phyloP scores from a whole-genome alignment of 2,329 filamentous ascomycete species.

The Ophiostoma piceae region DNA sequence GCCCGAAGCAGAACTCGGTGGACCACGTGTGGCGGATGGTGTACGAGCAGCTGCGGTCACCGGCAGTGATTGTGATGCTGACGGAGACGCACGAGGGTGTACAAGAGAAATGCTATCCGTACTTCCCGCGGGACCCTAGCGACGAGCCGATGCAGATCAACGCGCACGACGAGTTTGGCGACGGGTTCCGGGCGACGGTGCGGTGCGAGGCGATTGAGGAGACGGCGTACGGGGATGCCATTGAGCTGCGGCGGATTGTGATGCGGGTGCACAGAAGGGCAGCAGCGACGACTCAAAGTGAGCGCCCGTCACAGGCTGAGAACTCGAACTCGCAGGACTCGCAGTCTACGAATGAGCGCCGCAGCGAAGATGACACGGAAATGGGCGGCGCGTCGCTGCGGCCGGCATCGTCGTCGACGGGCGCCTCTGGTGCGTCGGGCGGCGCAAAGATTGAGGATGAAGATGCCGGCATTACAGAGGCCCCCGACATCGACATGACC shows the following conservation, averaged over 20 bases:
- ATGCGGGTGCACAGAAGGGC: conserved; percentile 42
- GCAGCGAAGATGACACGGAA: conserved; percentile 4
- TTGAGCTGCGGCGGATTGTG: conserved; percentile 69
- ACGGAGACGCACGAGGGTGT: conserved; percentile 78
- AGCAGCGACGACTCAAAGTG: neutral
- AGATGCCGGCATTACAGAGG: neutral
- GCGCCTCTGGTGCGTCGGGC: neutral
- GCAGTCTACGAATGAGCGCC: neutral
- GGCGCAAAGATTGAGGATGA: neutral
- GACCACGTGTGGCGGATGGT: conserved; percentile 96
- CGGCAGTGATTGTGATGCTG: conserved; percentile 87
- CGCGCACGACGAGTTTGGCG: conserved; percentile 57
- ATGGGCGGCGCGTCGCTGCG: conserved; percentile 5
- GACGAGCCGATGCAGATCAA: conserved; percentile 53
- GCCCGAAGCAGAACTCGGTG: conserved; percentile 70
- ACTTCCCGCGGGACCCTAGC: conserved; percentile 63
- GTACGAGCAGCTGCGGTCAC: conserved; percentile 65
- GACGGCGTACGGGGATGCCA: conserved; percentile 50
- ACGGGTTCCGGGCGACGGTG: conserved; percentile 64
- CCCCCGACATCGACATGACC: neutral
- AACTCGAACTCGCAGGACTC: too few relatives aligned
- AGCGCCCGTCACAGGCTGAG: neutral
- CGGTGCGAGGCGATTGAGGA: conserved; percentile 59
- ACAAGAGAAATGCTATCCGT: conserved; percentile 80
- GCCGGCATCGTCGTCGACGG: neutral